Evolutionary conservation across 2,329 filamentous ascomycete genomes (phyloP), one percentile per base, ranked within the genome.

Genomic region (Arthrobotrys conoides): DNA sequence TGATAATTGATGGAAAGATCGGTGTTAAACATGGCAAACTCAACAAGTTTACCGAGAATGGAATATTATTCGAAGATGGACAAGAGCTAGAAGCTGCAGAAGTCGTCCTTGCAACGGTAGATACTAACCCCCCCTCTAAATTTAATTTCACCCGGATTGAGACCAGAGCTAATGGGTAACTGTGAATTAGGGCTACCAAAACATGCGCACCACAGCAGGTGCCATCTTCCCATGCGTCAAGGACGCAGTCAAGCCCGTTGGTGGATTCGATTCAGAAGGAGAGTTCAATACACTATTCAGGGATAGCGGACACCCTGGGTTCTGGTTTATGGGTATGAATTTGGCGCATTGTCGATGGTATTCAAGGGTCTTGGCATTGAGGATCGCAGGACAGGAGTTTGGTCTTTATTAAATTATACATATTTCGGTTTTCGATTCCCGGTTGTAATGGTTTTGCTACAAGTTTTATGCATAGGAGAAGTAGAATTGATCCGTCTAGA

Each of bases 311-410:
- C 89, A 91, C 69, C 88, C 88, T 0, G 89, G 89, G 0, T 89
- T 92, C 76, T 92, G 90, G 90, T 89, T 89, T 80, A 89, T 90
- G 80, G 90, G 89, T 0, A 90, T 90, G 0, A 91, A 91, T 79
- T 82, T 92, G 44, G 89, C 89, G 0, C 83, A 91, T 65, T 90
- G 89, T 73, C 85, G 90, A 16, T 89, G 89, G 51, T 91, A 87
- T 80, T 91, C 90, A 0, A 87, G 86, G 68, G 82, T 86, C 66
- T 79, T 88, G 77, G 87, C 87, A 0, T 81, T 88, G 75, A 86
- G 87, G 81, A 88, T 88, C 57, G 80, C 75, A 18, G 64, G 53
- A 14, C 67, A 46, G 20, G 30, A 33, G 33, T 61, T 68, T 27
- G 65, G 61, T 5, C 24, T 27, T 5, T 57, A 38, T 18, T 53